Evolutionary conservation across 1,284 basidiomycete genomes (phyloP).

Genomic region (Cryptococcus sp.): DNA sequence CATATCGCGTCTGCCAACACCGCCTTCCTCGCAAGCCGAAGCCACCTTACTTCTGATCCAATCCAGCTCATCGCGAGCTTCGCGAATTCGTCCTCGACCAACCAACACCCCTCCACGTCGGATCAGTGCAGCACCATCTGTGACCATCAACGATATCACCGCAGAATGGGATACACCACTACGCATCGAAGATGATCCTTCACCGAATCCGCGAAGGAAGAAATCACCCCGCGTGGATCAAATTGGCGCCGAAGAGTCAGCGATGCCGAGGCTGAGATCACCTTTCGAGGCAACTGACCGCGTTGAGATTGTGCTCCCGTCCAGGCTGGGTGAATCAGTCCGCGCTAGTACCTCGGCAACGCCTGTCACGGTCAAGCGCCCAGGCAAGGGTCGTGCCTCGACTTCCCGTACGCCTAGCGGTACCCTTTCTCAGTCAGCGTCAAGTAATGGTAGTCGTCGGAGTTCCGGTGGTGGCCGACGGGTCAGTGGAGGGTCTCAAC

Average conservation of each 20-base stretch:
- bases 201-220: constrained; percentile 34
- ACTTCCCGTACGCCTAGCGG: constrained; percentile 6
- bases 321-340: constrained; percentile 3
- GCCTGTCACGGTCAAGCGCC: constrained; percentile 5
- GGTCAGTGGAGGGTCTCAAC: constrained; percentile 8
- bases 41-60: not conserved
- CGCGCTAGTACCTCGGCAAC: not conserved
- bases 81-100: constrained; percentile 29
- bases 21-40: constrained; percentile 28
- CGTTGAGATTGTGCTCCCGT: constrained; percentile 22
- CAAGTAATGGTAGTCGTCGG: constrained; percentile 1
- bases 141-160: constrained; percentile 3
- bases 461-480: constrained; percentile 1
- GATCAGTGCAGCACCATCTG: constrained; percentile 7
- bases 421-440: constrained; percentile 4
- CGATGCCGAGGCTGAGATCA: not conserved
- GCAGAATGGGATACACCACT: constrained; percentile 20
- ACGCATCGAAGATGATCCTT: constrained; percentile 18
- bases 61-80: constrained; percentile 9
- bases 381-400: constrained; percentile 3
- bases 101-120: constrained; percentile 30
- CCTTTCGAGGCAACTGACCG: constrained; percentile 4
- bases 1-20: constrained; percentile 31
- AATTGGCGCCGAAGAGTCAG: not conserved
- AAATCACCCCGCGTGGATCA: constrained; percentile 29